Conservation (phyloP, 225 moss, liverwort and hornwort species). For the Marchantia paleacea region DNA sequence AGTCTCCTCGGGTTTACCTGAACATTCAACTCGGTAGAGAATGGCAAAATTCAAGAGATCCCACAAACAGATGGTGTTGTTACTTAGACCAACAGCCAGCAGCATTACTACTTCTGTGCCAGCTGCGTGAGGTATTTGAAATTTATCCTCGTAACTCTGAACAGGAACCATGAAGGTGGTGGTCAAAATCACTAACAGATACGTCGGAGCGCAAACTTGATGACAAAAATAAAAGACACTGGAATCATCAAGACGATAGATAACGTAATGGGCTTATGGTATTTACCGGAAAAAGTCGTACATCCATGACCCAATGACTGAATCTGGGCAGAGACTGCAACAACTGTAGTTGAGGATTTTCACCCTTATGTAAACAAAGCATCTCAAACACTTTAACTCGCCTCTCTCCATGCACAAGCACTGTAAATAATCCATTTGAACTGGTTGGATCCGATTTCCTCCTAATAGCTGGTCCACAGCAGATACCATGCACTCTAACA, state of each 20-base stretch:
- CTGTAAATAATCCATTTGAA: slow-evolving; percentile 12
- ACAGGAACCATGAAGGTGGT: slow-evolving; percentile 5
- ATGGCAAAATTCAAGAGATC: slow-evolving; percentile 42
- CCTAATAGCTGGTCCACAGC: slow-evolving; percentile 33
- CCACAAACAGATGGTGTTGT: slow-evolving; percentile 78
- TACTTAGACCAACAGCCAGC: slow-evolving; percentile 82
- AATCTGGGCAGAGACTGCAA: slow-evolving; percentile 70
- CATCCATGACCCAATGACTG: slow-evolving; percentile 84
- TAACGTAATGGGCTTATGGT: too few species aligned
- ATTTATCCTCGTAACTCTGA: slow-evolving; percentile 33
- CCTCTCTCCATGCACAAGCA: slow-evolving; percentile 87
- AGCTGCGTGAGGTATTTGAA: background rate
- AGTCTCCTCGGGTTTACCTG: slow-evolving; percentile 48
- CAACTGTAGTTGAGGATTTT: slow-evolving; percentile 38
- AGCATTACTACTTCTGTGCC: slow-evolving; percentile 40
- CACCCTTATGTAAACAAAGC: slow-evolving; percentile 2
- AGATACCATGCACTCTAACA: slow-evolving; percentile 80
- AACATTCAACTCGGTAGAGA: slow-evolving; percentile 67
- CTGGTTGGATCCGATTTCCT: background rate
- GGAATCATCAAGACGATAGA: too few species aligned
- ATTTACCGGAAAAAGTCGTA: slow-evolving; percentile 67
- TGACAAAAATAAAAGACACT: too few species aligned
- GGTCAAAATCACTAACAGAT: background rate
- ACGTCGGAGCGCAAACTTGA: background rate
- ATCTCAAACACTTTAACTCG: slow-evolving; percentile 72